Evolutionary conservation across 179 eudicot genomes (phyloP).

Genomic region (Camellia oleifera): DNA sequence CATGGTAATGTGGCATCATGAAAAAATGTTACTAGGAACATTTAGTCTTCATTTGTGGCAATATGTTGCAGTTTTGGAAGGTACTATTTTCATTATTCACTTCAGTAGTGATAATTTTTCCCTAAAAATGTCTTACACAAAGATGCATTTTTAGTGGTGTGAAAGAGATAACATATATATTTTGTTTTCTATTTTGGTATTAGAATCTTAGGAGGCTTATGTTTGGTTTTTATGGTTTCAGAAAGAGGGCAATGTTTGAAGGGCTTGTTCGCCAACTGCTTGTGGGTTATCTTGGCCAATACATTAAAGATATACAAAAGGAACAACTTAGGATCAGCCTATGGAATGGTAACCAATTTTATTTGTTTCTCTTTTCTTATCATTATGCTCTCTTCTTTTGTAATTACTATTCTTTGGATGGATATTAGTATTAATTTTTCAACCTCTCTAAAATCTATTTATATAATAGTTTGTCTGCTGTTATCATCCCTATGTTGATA

Average conservation of each 20-base stretch:
- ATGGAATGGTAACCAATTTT: slow-evolving; percentile 64
- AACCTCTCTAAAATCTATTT: not conserved
- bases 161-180: too few relatives aligned
- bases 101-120: too few relatives aligned
- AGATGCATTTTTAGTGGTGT: too few relatives aligned
- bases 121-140: too few relatives aligned
- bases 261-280: slow-evolving; percentile 80
- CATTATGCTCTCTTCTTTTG: not conserved
- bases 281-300: slow-evolving; percentile 84
- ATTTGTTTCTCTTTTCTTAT: not conserved
- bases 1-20: too few relatives aligned
- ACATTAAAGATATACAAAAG: slow-evolving; percentile 81
- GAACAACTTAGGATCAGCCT: slow-evolving; percentile 93
- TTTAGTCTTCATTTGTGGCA: too few relatives aligned
- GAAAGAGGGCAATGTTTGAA: slow-evolving; percentile 64
- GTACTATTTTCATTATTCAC: too few relatives aligned
- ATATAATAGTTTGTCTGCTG: not conserved
- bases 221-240: slow-evolving; percentile 4
- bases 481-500: not conserved
- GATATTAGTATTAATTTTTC: not conserved
- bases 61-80: too few relatives aligned
- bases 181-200: not conserved
- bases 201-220: not conserved
- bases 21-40: too few relatives aligned
- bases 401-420: not conserved